Base-by-base conservation (phyloP, 768 basidiomycete species). In the Amanita inopinata region DNA sequence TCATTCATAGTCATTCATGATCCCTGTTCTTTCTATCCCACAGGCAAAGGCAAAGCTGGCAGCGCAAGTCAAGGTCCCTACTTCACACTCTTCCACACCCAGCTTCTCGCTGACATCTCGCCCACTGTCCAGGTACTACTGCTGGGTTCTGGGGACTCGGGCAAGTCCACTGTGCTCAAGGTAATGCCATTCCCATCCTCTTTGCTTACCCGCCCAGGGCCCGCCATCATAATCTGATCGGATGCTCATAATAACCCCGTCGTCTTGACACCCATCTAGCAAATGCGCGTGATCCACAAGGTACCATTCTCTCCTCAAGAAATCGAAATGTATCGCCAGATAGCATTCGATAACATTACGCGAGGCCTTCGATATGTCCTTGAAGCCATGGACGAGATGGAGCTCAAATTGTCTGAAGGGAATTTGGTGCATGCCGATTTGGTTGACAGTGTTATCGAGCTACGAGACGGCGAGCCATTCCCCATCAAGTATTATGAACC, bases 221-320 rank as follows among this genome's bases (percentile, higher is more conserved):
- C 30, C 24, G 25, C 33, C 25, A 12, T 19, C 9, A 14, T 38
- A 23, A 12, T 3, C 38, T 10, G 10, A 5, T 31, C 8, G 23
- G 17, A n/a, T 31, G 32, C 42, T 53, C 34, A 51, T 33, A 5
- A n/a, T n/a, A n/a, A n/a, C n/a, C n/a, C n/a, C n/a, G n/a, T n/a
- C 33, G 28, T 12, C 19, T 27, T 35, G 33, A 17, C 17, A 20
- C 15, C 33, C 24, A 14, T 8, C 15, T 46, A 92, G 85, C 92
- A 98, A 83, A 98, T 97, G 93, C 81, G 92, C 28, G 69, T 96
- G 28, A 96, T 99, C 38, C 93, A 98, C 62, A 75, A 78, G 46
- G 68, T 89, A 1, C 83, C 87, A 0, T 99, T 96, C 63, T 75
- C 81, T 0, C 39, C 74, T 0, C 73, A 78, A 53, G 96, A 98